Evolutionary conservation across 2,329 filamentous ascomycete species (phyloP), one percentile per base, ranked within the genome.

Genomic region (Sarocladium strictum): DNA sequence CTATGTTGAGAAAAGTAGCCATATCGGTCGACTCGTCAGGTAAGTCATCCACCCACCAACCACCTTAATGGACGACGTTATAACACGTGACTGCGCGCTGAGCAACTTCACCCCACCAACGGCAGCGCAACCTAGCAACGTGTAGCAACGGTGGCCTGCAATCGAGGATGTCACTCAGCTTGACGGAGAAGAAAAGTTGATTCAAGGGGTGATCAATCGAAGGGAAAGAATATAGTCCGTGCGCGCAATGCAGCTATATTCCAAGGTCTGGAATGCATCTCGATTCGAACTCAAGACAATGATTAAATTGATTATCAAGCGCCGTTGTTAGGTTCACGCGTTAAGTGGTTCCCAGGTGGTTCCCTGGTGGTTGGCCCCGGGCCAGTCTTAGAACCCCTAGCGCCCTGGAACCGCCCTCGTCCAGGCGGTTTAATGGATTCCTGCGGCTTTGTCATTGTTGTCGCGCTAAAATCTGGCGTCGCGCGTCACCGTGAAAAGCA

Each of bases 391-490:
- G 47, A 26, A 32, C 7, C 26, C 27, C 10, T 17, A 35, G 29
- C 27, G 47, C 47, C 26, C 50, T 40, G 50, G 6, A 53, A 23
- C 32, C 32, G 17, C 50, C 32, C 32, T 53, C 10, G 50, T 7
- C 12, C 32, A 27, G 50, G 35, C 37, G 37, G 55, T 56, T 59
- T 58, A 59, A 59, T 59, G 56, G 58, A 60, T 64, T 62, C 58
- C 61, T 58, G 47, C 24, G 29, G 58, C 54, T 60, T 54, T 55
- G 56, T 57, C 57, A 56, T 59, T 59, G 56, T 63, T 62, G 61
- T 61, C 62, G 58, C 62, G 62, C 62, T 62, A 63, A 55, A 54
- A 52, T 58, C 57, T 58, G 58, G 59, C 58, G 58, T 59, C 56
- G 57, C 60, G 60, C 58, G 58, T 60, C 53, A 37, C 49, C 53